Evolutionary conservation across 2,329 filamentous ascomycete species (phyloP).

Genomic region (Daldinia eschscholtzii): DNA sequence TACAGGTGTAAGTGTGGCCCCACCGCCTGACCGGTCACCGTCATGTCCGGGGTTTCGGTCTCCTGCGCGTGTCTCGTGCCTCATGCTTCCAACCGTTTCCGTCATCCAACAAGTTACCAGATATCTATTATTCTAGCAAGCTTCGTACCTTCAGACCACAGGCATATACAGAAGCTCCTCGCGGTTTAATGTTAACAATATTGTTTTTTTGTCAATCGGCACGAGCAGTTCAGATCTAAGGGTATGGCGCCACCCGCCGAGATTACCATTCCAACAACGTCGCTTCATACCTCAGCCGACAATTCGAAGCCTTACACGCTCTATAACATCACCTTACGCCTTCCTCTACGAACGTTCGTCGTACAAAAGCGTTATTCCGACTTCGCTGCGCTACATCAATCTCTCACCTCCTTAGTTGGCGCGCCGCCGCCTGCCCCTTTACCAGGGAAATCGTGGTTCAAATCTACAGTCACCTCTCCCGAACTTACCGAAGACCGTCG

Average conservation of each 20-base stretch:
- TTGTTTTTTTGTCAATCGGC: not conserved
- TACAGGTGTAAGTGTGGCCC: not conserved
- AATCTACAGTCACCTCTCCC: slow-evolving; percentile 76
- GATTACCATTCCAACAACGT: slow-evolving; percentile 76
- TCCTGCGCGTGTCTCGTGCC: slow-evolving; percentile 7
- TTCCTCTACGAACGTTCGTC: slow-evolving; percentile 80
- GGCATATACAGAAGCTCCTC: not conserved
- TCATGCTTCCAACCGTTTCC: not conserved
- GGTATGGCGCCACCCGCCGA: slow-evolving; percentile 74
- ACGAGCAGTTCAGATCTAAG: not conserved
- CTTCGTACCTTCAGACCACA: not conserved
- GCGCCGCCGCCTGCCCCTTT: slow-evolving; percentile 74
- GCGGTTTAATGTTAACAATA: not conserved
- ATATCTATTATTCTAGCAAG: not conserved
- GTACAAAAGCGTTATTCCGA: slow-evolving; percentile 87
- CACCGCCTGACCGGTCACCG: slow-evolving; percentile 8
- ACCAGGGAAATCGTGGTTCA: slow-evolving; percentile 82
- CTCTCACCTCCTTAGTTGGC: slow-evolving; percentile 71
- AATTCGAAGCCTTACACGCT: slow-evolving; percentile 77
- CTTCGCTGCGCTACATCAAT: slow-evolving; percentile 75
- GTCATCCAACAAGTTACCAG: not conserved
- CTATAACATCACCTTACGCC: slow-evolving; percentile 82
- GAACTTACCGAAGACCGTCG: slow-evolving; percentile 80
- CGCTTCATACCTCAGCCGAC: slow-evolving; percentile 61
- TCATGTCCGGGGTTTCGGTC: slow-evolving; percentile 4